phyloP scores from a whole-genome alignment of 2,329 filamentous ascomycete species.

The Hyphodiscus sp. region DNA sequence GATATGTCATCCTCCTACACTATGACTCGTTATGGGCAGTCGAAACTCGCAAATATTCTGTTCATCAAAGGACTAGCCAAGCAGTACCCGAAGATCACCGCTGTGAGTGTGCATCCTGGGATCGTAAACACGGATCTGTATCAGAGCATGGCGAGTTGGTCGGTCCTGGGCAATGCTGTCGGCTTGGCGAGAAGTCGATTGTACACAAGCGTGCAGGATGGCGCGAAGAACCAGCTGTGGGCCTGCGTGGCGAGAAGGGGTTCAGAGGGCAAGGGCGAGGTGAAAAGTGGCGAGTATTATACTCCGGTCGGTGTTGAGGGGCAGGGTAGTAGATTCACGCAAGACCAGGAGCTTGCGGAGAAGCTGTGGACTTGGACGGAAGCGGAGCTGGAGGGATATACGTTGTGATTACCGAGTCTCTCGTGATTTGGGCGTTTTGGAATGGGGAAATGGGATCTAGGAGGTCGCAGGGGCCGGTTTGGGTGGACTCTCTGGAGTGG shows the following conservation, averaged over 20 bases:
- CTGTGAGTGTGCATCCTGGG: constrained; percentile 36
- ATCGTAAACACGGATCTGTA: constrained; percentile 26
- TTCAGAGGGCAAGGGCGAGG: background rate
- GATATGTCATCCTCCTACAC: constrained; percentile 1
- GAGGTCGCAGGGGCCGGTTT: too few species aligned
- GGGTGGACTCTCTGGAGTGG: too few species aligned
- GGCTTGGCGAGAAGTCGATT: too few species aligned
- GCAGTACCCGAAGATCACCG: constrained; percentile 32
- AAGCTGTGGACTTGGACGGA: background rate
- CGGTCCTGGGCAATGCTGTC: background rate
- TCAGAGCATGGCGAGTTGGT: background rate
- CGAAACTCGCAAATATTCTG: constrained; percentile 42
- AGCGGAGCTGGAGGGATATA: background rate
- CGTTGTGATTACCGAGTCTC: too few species aligned
- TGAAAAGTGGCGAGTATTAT: background rate
- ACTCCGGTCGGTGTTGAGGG: background rate
- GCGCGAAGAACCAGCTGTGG: constrained; percentile 12
- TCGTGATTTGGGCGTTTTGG: too few species aligned
- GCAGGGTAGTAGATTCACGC: background rate
- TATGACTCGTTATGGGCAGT: constrained; percentile 35
- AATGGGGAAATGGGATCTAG: too few species aligned
- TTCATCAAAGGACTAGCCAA: constrained; percentile 36
- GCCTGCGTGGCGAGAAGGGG: constrained; percentile 24
- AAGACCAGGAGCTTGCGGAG: background rate
- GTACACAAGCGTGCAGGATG: background rate